Base-by-base conservation (phyloP, 2,329 filamentous ascomycete genomes). In the Trichoderma sp. region DNA sequence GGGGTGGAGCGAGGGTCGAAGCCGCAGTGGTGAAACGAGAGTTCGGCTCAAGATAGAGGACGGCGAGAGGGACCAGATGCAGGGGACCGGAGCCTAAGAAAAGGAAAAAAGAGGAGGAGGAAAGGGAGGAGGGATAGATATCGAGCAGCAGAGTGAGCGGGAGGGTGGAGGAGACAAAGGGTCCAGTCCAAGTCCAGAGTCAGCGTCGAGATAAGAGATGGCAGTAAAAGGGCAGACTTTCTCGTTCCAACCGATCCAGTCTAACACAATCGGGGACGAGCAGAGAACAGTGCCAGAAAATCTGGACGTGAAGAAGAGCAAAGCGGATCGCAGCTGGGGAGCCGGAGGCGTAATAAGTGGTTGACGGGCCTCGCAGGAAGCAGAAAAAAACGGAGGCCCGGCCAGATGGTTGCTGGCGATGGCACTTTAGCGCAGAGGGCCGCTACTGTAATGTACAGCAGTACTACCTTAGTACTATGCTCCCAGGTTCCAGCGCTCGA, bases 1-100 rank as follows among this genome's bases (percentile, higher is more conserved):
- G 59, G 59, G 59, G 59, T 64, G 62, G 62, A 64, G 62, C 62
- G 62, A 64, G 62, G 54, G 62, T 58, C 26, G 61, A 24, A 64
- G 45, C 54, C 39, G 62, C 39, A 58, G 50, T 58, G 62, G 54
- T 64, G 62, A 64, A 64, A 64, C 62, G 62, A 64, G 62, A 64
- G 59, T 52, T 45, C 39, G 59, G 59, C 48, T 63, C 59, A 39
- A 47, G 59, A 47, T 14, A 43, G 59, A 63, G 30, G 60, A 63
- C 54, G 59, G 48, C 61, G 64, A 51, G 54, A 45, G 48, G 24
- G 45, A n/a, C 58, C 44, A 61, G 64, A 52, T 39, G 34, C 34
- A 39, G 34, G 34, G 34, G 34, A 39, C 34, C 34, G 12, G 34
- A 39, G 34, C 34, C 34, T 39, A 57, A 45, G 44, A 34, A 39